phyloP scores from a whole-genome alignment of 2,329 filamentous ascomycete species.

The Rhinocladiella mackenziei region DNA sequence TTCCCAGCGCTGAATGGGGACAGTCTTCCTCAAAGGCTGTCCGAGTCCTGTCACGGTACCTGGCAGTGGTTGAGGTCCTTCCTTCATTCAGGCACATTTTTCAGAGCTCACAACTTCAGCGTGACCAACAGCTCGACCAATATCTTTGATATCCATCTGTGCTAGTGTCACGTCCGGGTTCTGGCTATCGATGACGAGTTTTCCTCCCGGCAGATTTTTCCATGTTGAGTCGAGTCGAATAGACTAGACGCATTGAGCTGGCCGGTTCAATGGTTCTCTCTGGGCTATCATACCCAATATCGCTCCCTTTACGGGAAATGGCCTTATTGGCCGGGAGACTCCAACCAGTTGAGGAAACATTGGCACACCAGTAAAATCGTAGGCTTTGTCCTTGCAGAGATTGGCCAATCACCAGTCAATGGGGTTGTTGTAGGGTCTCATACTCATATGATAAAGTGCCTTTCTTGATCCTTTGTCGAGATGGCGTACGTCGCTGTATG shows the following conservation, averaged over 20 bases:
- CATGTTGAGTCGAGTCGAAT: conserved; percentile 23
- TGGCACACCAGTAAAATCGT: conserved; percentile 19
- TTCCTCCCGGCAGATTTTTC: conserved; percentile 16
- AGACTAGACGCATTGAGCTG: conserved; percentile 22
- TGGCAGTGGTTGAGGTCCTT: too few relatives aligned
- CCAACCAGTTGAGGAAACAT: conserved; percentile 22
- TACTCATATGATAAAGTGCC: conserved; percentile 24
- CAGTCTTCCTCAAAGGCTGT: too few relatives aligned
- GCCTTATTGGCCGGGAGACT: conserved; percentile 19
- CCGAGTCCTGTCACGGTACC: too few relatives aligned
- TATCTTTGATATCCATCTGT: conserved; percentile 20
- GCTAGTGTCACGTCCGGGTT: conserved; percentile 19
- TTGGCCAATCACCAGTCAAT: conserved; percentile 21
- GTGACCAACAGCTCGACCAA: conserved; percentile 21
- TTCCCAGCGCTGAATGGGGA: too few relatives aligned
- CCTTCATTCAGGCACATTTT: too few relatives aligned
- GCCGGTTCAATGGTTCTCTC: conserved; percentile 10
- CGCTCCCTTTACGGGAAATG: conserved; percentile 22
- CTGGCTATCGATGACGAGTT: conserved; percentile 20
- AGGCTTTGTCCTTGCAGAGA: conserved; percentile 19
- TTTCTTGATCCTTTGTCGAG: conserved; percentile 24
- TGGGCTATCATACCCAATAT: conserved; percentile 23
- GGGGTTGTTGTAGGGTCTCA: conserved; percentile 21
- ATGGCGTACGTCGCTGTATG: conserved; percentile 27
- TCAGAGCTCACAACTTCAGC: conserved; percentile 11